phyloP scores from a whole-genome alignment of 2,329 filamentous ascomycete species.

The Colletotrichum sp. region DNA sequence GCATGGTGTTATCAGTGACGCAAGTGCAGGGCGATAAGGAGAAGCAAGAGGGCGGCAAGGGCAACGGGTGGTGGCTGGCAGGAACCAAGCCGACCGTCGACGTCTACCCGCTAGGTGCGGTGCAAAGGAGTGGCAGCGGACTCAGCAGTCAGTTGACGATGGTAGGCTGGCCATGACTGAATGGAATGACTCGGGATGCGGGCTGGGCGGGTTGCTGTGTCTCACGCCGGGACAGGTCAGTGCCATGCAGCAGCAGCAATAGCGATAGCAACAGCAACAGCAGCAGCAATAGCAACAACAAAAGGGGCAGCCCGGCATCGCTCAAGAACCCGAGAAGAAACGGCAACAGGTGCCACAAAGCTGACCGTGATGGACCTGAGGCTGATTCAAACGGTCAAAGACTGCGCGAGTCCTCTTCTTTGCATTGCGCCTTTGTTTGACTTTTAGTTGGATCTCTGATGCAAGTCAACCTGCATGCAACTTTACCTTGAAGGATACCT shows the following conservation, averaged over 20 bases:
- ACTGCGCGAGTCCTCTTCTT: neutral
- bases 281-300: neutral
- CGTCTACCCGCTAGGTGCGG: neutral
- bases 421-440: neutral
- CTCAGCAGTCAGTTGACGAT: constrained; percentile 1
- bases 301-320: neutral
- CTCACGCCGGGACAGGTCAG: constrained; percentile 12
- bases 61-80: constrained; percentile 1
- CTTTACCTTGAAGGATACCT: neutral
- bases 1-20: constrained; percentile 23
- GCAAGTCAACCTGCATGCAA: neutral
- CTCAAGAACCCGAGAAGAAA: neutral
- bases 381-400: neutral
- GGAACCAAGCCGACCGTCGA: neutral
- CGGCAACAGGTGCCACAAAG: neutral
- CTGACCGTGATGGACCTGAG: neutral
- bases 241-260: constrained; percentile 2
- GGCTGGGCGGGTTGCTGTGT: neutral
- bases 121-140: neutral
- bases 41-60: neutral
- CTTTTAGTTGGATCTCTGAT: neutral
- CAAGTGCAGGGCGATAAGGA: constrained; percentile 19
- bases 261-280: neutral
- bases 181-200: constrained; percentile 12
- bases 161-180: neutral